Base-by-base conservation (phyloP, 331 rosid genomes). In the Prunus yedoensis region DNA sequence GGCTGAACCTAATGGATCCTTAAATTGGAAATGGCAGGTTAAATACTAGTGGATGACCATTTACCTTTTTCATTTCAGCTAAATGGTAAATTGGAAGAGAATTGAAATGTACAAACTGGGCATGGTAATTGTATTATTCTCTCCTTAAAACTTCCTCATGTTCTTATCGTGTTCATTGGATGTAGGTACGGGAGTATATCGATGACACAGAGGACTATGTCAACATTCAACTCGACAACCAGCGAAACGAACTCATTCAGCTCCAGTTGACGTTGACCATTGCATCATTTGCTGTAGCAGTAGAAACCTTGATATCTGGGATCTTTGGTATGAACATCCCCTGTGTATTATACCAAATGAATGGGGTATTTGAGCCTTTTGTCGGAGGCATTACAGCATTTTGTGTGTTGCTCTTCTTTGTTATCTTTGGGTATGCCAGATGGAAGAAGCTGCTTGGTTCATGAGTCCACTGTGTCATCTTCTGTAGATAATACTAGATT, bases 321-420 rank as follows among this genome's bases (percentile, higher is more conserved):
- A 38, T 66, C 74, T 92, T 94, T 82, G 97, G 97, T 20, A 94
- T 94, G 99, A 94, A 94, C 88, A 94, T 94, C 78, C 97, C 76
- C 10, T 92, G 92, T 78, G 2, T 32, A 10, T 32, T 90, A 27
- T 88, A 87, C 78, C 0, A 79, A 0, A 66, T 1, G 45, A 4
- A 88, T 0, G 96, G 93, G 74, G 20, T 91, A 43, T 92, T 95
- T 77, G 87, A 78, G 89, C 45, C 49, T 65, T 80, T 83, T 49
- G 96, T 85, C 4, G 83, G 81, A 71, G 66, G 68, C 43, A 69
- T 57, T 23, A 68, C 91, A 16, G 89, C 80, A 30, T 81, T 70
- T 50, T 85, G 77, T 54, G 8, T 90, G 23, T 43, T 87, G 38
- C 77, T 95, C 75, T 92, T 95, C 90, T 25, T 95, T 57, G 65